These are phyloP conservation scores for Wickerhamomyces canadensis DNA, from an alignment of 805 yeast species.

Conservation along the genomic window DNA sequence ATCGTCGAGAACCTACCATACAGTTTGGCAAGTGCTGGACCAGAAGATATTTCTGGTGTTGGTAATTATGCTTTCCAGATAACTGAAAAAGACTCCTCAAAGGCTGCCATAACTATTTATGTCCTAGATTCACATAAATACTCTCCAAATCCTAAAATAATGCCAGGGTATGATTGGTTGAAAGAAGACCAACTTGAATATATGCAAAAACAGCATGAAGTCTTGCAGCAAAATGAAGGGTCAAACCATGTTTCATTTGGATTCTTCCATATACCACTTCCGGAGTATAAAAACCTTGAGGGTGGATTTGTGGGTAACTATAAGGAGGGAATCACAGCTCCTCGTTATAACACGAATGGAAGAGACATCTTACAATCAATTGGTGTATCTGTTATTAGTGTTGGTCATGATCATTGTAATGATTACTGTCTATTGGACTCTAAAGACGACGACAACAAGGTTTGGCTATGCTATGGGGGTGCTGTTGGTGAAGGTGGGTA, in stretches of 20 bases:
- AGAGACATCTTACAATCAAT: slow-evolving; percentile 50
- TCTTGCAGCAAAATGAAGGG: slow-evolving; percentile 23
- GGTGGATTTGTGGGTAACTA: slow-evolving; percentile 51
- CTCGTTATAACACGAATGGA: slow-evolving; percentile 64
- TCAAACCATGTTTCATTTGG: slow-evolving; percentile 65
- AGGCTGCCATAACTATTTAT: slow-evolving; percentile 56
- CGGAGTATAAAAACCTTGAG: slow-evolving; percentile 60
- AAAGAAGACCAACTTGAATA: slow-evolving; percentile 63
- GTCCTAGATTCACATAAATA: slow-evolving; percentile 83
- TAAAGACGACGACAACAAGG: slow-evolving; percentile 24
- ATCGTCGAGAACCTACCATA: slow-evolving; percentile 58
- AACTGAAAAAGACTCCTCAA: slow-evolving; percentile 30
- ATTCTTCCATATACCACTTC: slow-evolving; percentile 90
- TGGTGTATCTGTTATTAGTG: slow-evolving; percentile 70
- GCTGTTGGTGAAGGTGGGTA: slow-evolving; percentile 94
- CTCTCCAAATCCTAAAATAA: slow-evolving; percentile 57
- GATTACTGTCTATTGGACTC: slow-evolving; percentile 74
- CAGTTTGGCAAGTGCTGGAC: slow-evolving; percentile 58
- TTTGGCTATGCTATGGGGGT: slow-evolving; percentile 95
- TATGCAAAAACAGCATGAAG: slow-evolving; percentile 34
- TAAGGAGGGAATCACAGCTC: slow-evolving; percentile 77
- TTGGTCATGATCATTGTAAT: slow-evolving; percentile 95
- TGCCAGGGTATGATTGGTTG: slow-evolving; percentile 84
- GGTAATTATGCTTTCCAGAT: slow-evolving; percentile 73
- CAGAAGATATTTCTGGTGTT: slow-evolving; percentile 64